These are phyloP conservation scores for Solanum pennellii DNA, from an alignment of 257 asterid species.

Conservation along the genomic window DNA sequence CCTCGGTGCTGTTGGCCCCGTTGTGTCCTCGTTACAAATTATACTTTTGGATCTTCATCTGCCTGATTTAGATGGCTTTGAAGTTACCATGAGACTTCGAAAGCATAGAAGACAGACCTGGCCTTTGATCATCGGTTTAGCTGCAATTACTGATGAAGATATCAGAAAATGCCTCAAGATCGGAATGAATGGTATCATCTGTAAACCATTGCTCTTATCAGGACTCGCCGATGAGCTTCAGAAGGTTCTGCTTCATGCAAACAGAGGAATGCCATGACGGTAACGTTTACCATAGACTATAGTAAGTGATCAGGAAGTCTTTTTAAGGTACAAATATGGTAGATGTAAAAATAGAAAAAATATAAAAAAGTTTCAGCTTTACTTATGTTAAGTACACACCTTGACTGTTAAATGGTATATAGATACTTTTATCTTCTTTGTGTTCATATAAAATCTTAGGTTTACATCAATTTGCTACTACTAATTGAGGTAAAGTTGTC, in stretches of 20 bases:
- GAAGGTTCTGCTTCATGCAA: slow-evolving; percentile 42
- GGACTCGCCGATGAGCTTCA: slow-evolving; percentile 60
- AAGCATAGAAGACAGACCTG: slow-evolving; percentile 62
- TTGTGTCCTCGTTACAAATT: slow-evolving; percentile 29
- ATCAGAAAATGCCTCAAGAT: slow-evolving; percentile 35
- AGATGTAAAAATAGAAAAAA: not conserved
- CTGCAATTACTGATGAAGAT: slow-evolving; percentile 45
- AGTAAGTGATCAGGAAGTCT: not conserved
- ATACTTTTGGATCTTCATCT: slow-evolving; percentile 77
- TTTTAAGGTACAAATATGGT: not conserved
- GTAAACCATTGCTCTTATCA: slow-evolving; percentile 53
- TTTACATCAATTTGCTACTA: not conserved
- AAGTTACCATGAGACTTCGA: slow-evolving; percentile 56
- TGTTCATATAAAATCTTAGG: not conserved
- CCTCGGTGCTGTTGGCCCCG: slow-evolving; percentile 46
- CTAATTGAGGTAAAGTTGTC: not conserved
- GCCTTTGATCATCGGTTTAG: slow-evolving; percentile 73
- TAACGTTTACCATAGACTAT: not conserved
- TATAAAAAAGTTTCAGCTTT: not conserved
- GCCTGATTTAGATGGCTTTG: slow-evolving; percentile 76
- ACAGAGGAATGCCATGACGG: slow-evolving; percentile 19
- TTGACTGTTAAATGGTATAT: slow-evolving; percentile 27
- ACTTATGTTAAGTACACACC: not conserved
- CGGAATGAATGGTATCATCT: slow-evolving; percentile 78
- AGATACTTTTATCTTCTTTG: slow-evolving; percentile 1